Evolutionary conservation across 75 land plant species (phyloP).

Genomic region (Picea sitchensis): DNA sequence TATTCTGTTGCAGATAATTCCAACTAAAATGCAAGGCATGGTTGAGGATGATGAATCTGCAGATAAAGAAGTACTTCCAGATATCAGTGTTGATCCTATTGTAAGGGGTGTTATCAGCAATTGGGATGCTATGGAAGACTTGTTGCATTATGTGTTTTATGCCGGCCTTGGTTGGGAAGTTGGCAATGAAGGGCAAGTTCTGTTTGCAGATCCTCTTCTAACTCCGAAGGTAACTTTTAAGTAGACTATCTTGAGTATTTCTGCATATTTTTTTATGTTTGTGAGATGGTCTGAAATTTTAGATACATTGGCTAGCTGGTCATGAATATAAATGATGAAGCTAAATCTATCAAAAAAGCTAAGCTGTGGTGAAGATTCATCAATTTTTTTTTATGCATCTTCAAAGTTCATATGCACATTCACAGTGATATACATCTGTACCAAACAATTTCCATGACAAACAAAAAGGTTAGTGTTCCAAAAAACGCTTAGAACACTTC

Average conservation of each 20-base stretch:
- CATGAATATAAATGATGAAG: neutral
- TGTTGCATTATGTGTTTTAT: slow-evolving; percentile 85
- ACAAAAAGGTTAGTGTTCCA: neutral
- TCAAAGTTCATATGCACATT: neutral
- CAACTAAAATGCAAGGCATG: slow-evolving; percentile 59
- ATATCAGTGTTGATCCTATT: slow-evolving; percentile 65
- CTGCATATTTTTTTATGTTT: slow-evolving; percentile 7
- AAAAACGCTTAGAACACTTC: neutral
- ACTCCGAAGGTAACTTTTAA: slow-evolving; percentile 76
- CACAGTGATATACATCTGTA: neutral
- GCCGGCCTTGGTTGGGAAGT: slow-evolving; percentile 90
- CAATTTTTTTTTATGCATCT: neutral
- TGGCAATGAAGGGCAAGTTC: slow-evolving; percentile 94
- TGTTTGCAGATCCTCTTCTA: slow-evolving; percentile 86
- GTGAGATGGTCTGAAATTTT: neutral
- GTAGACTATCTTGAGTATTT: neutral
- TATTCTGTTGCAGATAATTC: slow-evolving; percentile 42
- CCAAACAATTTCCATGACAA: neutral
- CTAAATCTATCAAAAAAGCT: neutral
- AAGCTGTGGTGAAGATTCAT: neutral
- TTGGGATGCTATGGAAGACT: slow-evolving; percentile 99
- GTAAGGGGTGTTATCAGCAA: slow-evolving; percentile 83
- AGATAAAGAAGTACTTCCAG: slow-evolving; percentile 34
- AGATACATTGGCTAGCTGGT: neutral
- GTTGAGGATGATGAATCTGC: slow-evolving; percentile 35